phyloP scores from a whole-genome alignment of 352 stramenopile genomes.

The Poterioochromonas sp. region DNA sequence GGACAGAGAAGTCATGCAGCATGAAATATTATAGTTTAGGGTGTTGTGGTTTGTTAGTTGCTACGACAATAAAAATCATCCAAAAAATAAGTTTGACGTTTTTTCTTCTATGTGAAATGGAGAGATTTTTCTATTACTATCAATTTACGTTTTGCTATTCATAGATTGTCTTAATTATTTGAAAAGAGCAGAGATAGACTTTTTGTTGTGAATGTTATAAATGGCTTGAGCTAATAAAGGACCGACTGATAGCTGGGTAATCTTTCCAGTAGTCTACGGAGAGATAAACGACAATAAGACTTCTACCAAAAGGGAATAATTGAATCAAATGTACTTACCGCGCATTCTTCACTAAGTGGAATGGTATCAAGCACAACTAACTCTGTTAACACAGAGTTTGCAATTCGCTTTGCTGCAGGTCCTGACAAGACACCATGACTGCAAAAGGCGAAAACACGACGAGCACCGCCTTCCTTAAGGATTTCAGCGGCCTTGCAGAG shows the following conservation, averaged over 20 bases:
- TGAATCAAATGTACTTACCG: conserved; percentile 9
- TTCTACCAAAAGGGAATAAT: conserved; percentile 14
- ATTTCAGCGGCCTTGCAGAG: conserved; percentile 96
- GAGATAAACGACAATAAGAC: conserved; percentile 47
- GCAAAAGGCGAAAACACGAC: conserved; percentile 97
- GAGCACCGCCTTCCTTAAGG: conserved; percentile 83
- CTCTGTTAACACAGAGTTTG: conserved; percentile 53
- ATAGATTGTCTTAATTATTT: no score
- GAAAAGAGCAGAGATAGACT: conserved; percentile 98
- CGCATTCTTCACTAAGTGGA: conserved; percentile 50
- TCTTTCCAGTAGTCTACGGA: conserved; percentile 85
- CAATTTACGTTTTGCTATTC: no score
- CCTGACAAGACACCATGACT: conserved; percentile 95
- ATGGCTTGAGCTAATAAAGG: conserved; percentile 96
- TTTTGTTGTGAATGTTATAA: conserved; percentile 99
- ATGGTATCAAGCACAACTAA: conserved; percentile 84
- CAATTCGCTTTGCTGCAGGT: conserved; percentile 72
- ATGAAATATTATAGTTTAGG: no score
- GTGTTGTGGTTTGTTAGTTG: no score
- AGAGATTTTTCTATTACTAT: no score
- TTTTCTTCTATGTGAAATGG: no score
- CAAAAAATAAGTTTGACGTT: no score
- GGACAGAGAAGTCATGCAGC: no score
- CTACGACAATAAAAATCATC: no score
- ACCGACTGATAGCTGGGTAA: conserved; percentile 93